Conservation (phyloP, 2,329 filamentous ascomycete species). For the Neofusicoccum parvum region DNA sequence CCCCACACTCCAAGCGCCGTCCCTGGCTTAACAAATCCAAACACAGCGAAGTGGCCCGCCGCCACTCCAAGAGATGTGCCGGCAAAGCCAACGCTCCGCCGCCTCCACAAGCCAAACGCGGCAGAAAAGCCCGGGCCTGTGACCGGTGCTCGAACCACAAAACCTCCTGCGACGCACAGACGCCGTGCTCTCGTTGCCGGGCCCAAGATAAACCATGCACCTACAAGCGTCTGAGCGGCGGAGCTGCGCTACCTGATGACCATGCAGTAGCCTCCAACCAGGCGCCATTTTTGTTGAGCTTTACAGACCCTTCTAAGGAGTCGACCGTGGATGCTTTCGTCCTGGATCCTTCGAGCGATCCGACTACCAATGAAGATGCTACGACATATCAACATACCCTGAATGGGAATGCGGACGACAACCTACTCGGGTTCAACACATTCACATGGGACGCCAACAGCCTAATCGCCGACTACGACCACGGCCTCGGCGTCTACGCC, state of each 20-base stretch:
- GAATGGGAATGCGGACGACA: neutral
- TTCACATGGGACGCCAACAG: neutral
- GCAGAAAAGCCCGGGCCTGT: slow-evolving; percentile 19
- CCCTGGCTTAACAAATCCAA: neutral
- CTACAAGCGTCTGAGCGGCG: neutral
- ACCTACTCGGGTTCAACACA: neutral
- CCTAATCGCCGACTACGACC: neutral
- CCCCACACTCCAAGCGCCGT: neutral
- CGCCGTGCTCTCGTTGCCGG: slow-evolving; percentile 20
- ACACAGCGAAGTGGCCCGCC: slow-evolving; percentile 20
- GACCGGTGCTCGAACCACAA: slow-evolving; percentile 22
- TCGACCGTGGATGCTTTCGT: neutral
- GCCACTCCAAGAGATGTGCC: slow-evolving; percentile 20
- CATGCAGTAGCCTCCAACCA: neutral
- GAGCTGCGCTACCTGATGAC: too few relatives aligned
- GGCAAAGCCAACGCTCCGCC: neutral
- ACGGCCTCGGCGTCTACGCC: neutral
- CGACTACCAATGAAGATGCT: neutral
- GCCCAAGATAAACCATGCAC: slow-evolving; percentile 16
- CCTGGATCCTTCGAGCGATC: neutral
- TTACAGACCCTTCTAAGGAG: slow-evolving; percentile 15
- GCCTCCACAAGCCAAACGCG: slow-evolving; percentile 19
- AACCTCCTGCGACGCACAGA: slow-evolving; percentile 19
- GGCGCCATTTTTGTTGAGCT: slow-evolving; percentile 15
- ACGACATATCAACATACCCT: neutral